Evolutionary conservation across 768 basidiomycete species (phyloP).

Genomic region (Termitomyces sp.): DNA sequence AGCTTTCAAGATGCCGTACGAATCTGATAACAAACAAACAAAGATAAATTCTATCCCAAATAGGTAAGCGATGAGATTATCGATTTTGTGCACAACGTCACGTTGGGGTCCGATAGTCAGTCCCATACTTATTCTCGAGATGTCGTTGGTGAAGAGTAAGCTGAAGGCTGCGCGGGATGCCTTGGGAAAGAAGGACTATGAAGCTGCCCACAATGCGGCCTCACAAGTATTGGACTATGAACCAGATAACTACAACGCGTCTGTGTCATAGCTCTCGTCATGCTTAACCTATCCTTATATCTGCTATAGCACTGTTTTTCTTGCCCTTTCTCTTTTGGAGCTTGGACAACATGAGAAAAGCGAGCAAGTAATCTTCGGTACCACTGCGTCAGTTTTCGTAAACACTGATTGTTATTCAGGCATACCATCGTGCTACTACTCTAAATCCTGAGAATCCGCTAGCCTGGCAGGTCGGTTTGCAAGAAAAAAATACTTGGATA

Average conservation of each 20-base stretch:
- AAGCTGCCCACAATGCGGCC: conserved; percentile 63
- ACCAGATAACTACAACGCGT: conserved; percentile 86
- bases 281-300: not conserved
- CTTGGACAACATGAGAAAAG: conserved; percentile 67
- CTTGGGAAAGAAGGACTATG: conserved; percentile 72
- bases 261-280: conserved; percentile 25
- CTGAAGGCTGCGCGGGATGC: conserved; percentile 79
- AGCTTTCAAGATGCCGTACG: too few relatives aligned
- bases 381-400: not conserved
- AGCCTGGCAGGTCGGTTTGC: conserved; percentile 74
- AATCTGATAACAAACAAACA: too few relatives aligned
- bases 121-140: conserved; percentile 5
- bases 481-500: not conserved
- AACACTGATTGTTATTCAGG: conserved; percentile 37
- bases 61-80: not conserved
- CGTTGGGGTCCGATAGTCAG: not conserved
- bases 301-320: conserved; percentile 69
- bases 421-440: conserved; percentile 74
- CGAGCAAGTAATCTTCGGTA: conserved; percentile 69
- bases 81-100: not conserved
- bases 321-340: conserved; percentile 77
- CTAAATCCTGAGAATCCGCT: conserved; percentile 66
- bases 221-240: conserved; percentile 70
- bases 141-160: conserved; percentile 63
- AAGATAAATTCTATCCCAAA: not conserved